These are phyloP conservation scores for Spizellomyces sp. DNA, from an alignment of 192 early-diverging fungal species.

Conservation along the genomic window DNA sequence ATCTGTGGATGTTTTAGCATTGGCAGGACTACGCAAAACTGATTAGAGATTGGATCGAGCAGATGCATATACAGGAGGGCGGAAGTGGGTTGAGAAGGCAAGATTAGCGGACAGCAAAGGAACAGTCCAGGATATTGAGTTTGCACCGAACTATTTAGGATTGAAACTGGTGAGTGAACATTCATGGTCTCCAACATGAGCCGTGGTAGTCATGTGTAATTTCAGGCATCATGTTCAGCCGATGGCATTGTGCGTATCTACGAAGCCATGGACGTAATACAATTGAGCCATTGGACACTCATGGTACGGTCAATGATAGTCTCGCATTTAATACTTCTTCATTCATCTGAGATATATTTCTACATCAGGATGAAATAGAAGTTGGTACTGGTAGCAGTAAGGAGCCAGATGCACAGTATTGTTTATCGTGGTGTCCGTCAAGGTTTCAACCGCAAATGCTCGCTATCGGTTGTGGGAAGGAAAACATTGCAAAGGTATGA, in stretches of 20 bases:
- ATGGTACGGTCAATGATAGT: constrained; percentile 38
- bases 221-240: constrained; percentile 72
- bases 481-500: constrained; percentile 70
- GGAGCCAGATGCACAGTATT: constrained; percentile 80
- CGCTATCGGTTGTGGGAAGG: constrained; percentile 83
- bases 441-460: constrained; percentile 76
- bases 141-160: constrained; percentile 81
- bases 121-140: constrained; percentile 85
- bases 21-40: no score
- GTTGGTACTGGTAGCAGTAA: constrained; percentile 52
- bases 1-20: no score
- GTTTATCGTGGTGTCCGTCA: constrained; percentile 87
- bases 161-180: constrained; percentile 64
- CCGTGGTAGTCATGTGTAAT: neutral
- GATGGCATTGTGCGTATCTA: constrained; percentile 88
- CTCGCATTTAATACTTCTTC: no score
- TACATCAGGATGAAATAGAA: constrained; percentile 32
- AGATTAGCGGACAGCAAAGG: constrained; percentile 68
- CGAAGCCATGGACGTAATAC: constrained; percentile 79
- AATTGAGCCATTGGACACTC: constrained; percentile 76
- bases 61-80: constrained; percentile 32
- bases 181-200: neutral
- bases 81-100: constrained; percentile 69
- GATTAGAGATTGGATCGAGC: neutral
- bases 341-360: no score